Base-by-base conservation (phyloP, 2,329 filamentous ascomycete species). In the Phaeosphaeriaceae sp. region DNA sequence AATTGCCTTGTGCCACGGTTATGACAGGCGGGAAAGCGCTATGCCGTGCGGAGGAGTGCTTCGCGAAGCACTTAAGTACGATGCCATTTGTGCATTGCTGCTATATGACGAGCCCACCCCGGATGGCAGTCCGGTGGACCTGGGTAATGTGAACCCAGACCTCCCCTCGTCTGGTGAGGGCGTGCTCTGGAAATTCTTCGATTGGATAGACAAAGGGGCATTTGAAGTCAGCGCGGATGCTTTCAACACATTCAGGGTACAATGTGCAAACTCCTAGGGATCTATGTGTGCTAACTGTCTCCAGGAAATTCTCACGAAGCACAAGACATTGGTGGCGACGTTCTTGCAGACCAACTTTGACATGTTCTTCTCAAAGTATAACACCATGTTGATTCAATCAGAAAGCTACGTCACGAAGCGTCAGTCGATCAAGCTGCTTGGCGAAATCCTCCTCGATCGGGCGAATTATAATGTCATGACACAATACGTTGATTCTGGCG, bases 381-480 rank as follows among this genome's bases (percentile, higher is more conserved):
- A 98, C 81, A 86, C 86, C 57, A 87, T 90, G 22, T 84, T 99
- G 31, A 88, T 98, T 40, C 92, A 96, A 74, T 97, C 93, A 31
- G 92, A 93, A 74, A 96, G 91, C 74, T 99, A 99, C 75, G 95
- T 99, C 61, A 99, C 95, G 24, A 99, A 99, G 79, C 88, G 95
- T 50, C 95, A 99, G 80, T 97, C 93, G 17, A 98, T 98, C 80
- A 99, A 99, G 78, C 85, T 99, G 45, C 86, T 99, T 1, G 95
- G 95, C 53, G 95, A 99, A 80, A 92, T 99, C 48, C 82, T 99
- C 55, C 85, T 99, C 33, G 95, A 98, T 77, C 88, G 95, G 45
- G 92, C 94, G 63, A 98, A 99, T 79, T 99, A 99, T 82, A 92
- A 89, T 74, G 92, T 98, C 74, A 99, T 99, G 95, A 98, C 94